A percentile compares a stretch with the other conserved stretches of the same genome.
These are phyloP conservation scores for Plantago rigida DNA, from an alignment of 305 asterid genomes.

Conservation along the genomic window DNA sequence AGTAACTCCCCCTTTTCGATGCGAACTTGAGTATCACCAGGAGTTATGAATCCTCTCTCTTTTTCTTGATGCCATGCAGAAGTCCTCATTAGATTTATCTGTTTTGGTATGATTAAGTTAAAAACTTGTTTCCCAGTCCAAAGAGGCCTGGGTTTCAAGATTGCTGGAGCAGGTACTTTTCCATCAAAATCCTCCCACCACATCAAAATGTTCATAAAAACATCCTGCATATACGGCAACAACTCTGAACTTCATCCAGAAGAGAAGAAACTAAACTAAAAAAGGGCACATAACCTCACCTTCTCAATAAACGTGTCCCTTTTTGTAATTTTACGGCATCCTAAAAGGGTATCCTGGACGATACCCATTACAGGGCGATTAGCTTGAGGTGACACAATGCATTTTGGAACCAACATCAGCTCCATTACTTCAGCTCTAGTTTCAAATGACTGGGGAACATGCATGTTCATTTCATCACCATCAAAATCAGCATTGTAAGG, in stretches of 20 bases:
- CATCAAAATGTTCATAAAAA: slow-evolving; percentile 94
- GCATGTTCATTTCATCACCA: slow-evolving; percentile 99
- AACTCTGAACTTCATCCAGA: slow-evolving; percentile 4
- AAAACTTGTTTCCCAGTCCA: slow-evolving; percentile 99
- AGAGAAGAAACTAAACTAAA: too few species aligned
- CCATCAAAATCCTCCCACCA: slow-evolving; percentile 99
- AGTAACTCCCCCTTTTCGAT: slow-evolving; percentile 94
- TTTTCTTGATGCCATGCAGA: slow-evolving; percentile 91
- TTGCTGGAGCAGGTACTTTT: slow-evolving; percentile 91
- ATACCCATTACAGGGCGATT: slow-evolving; percentile 98
- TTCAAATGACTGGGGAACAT: slow-evolving; percentile 98
- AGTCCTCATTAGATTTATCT: slow-evolving; percentile 76
- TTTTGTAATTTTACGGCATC: slow-evolving; percentile 91
- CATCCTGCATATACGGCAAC: slow-evolving; percentile 54
- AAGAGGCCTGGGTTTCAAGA: slow-evolving; percentile 90
- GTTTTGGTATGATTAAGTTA: slow-evolving; percentile 86
- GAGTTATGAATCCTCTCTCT: slow-evolving; percentile 79
- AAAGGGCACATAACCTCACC: too few species aligned
- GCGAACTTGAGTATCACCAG: slow-evolving; percentile 94
- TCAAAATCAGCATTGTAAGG: slow-evolving; percentile 99
- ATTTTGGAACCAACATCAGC: slow-evolving; percentile 96
- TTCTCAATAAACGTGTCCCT: slow-evolving; percentile 93
- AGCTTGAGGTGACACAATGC: slow-evolving; percentile 91
- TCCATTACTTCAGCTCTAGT: slow-evolving; percentile 96
- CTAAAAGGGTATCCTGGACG: slow-evolving; percentile 92